A percentile compares a stretch with the other conserved stretches of the same genome.
phyloP scores from a whole-genome alignment of 2,329 filamentous ascomycete species.

The Penicillium thymicola region DNA sequence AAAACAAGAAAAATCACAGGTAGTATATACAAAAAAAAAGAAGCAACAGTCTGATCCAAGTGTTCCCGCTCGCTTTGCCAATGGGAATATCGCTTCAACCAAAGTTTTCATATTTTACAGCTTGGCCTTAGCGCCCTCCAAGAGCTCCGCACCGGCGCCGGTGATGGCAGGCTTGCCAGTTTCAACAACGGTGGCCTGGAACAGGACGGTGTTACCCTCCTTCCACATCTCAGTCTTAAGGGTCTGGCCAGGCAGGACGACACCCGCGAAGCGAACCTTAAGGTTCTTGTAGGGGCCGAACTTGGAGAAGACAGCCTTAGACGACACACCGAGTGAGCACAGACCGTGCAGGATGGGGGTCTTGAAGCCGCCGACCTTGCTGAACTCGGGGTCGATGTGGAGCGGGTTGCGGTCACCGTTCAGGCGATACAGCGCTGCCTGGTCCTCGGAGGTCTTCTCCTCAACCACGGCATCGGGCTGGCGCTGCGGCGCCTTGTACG shows the following conservation, averaged over 20 bases:
- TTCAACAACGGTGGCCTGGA: conserved; percentile 87
- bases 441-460: conserved; percentile 81
- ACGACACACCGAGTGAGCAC: conserved; percentile 87
- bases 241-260: conserved; percentile 84
- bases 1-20: conserved; percentile 4
- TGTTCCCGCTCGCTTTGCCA: conserved; percentile 14
- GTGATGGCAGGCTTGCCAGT: conserved; percentile 85
- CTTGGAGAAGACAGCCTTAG: conserved; percentile 81
- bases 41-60: conserved; percentile 18
- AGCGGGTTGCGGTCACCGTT: conserved; percentile 95
- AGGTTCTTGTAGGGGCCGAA: conserved; percentile 85
- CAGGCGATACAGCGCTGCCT: conserved; percentile 88
- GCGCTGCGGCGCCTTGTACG: conserved; percentile 74
- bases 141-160: conserved; percentile 74
- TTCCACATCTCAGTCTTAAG: conserved; percentile 93
- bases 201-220: conserved; percentile 73
- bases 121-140: conserved; percentile 51
- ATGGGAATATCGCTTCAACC: conserved; percentile 19
- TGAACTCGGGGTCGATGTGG: conserved; percentile 91
- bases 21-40: conserved; percentile 24
- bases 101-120: conserved; percentile 40
- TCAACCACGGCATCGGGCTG: conserved; percentile 78
- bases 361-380: conserved; percentile 93
- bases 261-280: conserved; percentile 86
- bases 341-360: conserved; percentile 94